Conservation (phyloP, 1,284 basidiomycete species). For the Lentinula novae-zelandiae region DNA sequence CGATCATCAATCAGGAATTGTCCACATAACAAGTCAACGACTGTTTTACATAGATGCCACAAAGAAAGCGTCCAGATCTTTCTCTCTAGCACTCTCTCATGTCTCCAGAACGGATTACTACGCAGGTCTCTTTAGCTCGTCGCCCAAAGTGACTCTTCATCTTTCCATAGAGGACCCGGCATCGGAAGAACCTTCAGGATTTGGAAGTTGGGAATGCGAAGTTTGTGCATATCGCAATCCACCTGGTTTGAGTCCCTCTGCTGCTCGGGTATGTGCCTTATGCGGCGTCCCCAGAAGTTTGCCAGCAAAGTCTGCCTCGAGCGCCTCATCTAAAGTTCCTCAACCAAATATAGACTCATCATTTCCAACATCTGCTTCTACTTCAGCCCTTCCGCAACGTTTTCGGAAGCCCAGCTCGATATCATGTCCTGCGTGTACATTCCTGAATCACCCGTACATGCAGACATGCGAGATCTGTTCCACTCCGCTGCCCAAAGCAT, state of each 20-base stretch:
- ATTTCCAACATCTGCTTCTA: constrained; percentile 30
- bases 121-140: constrained; percentile 88
- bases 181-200: constrained; percentile 23
- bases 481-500: constrained; percentile 37
- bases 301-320: constrained; percentile 11
- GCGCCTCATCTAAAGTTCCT: constrained; percentile 14
- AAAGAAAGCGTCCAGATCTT: constrained; percentile 46
- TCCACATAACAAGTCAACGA: constrained; percentile 83
- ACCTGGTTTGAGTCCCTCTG: constrained; percentile 59
- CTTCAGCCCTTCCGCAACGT: constrained; percentile 14
- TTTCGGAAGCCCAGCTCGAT: constrained; percentile 29
- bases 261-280: constrained; percentile 63
- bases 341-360: constrained; percentile 27
- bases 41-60: constrained; percentile 75
- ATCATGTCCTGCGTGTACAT: constrained; percentile 87
- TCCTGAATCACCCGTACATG: constrained; percentile 82
- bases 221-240: constrained; percentile 84
- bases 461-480: constrained; percentile 85
- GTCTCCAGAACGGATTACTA: constrained; percentile 87
- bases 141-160: constrained; percentile 84
- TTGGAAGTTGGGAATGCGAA: constrained; percentile 77
- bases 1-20: constrained; percentile 66
- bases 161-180: constrained; percentile 34
- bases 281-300: constrained; percentile 66
- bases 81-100: constrained; percentile 60